Evolutionary conservation across 1,284 basidiomycete species (phyloP).

Genomic region (Sanguinoderma infundibulare): DNA sequence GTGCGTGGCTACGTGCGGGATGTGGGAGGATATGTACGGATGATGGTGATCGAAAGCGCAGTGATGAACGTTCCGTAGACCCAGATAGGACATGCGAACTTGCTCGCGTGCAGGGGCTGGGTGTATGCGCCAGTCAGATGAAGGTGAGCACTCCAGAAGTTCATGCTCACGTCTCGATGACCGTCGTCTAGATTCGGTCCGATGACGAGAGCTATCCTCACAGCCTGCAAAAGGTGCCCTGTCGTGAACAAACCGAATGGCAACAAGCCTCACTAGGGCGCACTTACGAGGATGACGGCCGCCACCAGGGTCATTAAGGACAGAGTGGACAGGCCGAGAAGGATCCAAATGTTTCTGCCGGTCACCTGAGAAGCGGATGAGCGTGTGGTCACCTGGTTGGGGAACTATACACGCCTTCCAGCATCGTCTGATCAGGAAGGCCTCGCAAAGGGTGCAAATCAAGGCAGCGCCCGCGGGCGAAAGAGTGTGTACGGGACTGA

Average conservation of each 20-base stretch:
- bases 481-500: constrained; percentile 45
- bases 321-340: constrained; percentile 36
- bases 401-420: constrained; percentile 47
- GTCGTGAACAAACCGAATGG: neutral
- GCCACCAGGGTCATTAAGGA: constrained; percentile 32
- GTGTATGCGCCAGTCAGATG: neutral
- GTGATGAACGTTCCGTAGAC: constrained; percentile 38
- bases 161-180: constrained; percentile 30
- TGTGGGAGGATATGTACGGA: constrained; percentile 34
- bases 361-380: constrained; percentile 41
- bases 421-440: constrained; percentile 50
- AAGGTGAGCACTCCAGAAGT: neutral
- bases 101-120: constrained; percentile 41
- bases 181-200: constrained; percentile 10
- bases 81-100: constrained; percentile 31
- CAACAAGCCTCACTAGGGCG: neutral
- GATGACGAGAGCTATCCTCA: constrained; percentile 26
- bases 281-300: constrained; percentile 44
- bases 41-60: constrained; percentile 45
- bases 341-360: constrained; percentile 41
- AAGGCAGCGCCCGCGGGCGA: constrained; percentile 52
- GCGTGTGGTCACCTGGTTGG: neutral
- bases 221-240: constrained; percentile 21
- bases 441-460: constrained; percentile 49
- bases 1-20: constrained; percentile 1